These are phyloP conservation scores for Chloris gayana DNA, from an alignment of 176 grass and related monocot species.

Conservation along the genomic window DNA sequence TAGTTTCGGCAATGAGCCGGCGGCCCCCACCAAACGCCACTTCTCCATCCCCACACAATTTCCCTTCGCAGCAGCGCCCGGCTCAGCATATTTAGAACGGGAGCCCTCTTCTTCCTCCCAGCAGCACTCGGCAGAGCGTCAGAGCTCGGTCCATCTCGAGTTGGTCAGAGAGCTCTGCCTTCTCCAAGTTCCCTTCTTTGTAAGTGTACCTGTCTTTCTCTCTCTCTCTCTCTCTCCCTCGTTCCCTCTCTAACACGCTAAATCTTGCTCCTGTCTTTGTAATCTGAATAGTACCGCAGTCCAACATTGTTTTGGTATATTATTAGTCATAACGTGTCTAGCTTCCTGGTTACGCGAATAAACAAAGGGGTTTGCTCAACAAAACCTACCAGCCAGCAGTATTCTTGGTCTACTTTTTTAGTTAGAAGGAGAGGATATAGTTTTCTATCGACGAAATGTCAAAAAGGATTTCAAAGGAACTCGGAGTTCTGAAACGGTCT, in stretches of 20 bases:
- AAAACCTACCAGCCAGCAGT: slow-evolving; percentile 10
- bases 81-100: slow-evolving; percentile 34
- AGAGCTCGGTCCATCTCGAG: slow-evolving; percentile 7
- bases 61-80: not conserved
- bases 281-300: not conserved
- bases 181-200: slow-evolving; percentile 16
- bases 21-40: not conserved
- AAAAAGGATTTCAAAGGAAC: not conserved
- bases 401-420: not conserved
- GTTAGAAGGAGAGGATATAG: not conserved
- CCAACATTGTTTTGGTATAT: not conserved
- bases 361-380: slow-evolving; percentile 23
- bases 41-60: not conserved
- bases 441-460: slow-evolving; percentile 24
- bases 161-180: not conserved
- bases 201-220: slow-evolving; percentile 10
- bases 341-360: slow-evolving; percentile 4
- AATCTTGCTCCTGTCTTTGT: not conserved
- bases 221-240: not conserved
- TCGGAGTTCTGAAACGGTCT: slow-evolving; percentile 4
- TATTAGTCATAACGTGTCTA: not conserved
- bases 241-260: not conserved
- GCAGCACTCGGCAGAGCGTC: not conserved
- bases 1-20: not conserved
- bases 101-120: not conserved